Conservation (phyloP, 768 basidiomycete species). For the Pluteus cervinus region DNA sequence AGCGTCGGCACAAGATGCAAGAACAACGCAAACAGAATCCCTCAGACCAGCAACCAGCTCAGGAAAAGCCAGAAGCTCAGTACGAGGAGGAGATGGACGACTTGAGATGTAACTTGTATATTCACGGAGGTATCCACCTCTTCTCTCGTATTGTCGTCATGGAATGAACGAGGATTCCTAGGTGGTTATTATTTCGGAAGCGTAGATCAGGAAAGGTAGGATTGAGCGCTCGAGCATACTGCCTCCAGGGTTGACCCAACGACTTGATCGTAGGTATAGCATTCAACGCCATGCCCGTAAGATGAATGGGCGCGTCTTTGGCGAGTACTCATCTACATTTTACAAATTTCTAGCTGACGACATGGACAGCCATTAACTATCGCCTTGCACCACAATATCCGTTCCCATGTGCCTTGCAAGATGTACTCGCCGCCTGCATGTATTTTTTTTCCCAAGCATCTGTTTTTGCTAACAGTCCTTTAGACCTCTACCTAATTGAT, state of each 20-base stretch:
- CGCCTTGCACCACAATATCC: constrained; percentile 95
- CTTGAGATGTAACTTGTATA: constrained; percentile 78
- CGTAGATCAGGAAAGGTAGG: constrained; percentile 67
- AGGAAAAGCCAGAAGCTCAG: constrained; percentile 12
- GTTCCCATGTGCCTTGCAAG: constrained; percentile 90
- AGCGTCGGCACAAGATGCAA: constrained; percentile 49
- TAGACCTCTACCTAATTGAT: constrained; percentile 84
- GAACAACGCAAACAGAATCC: constrained; percentile 16
- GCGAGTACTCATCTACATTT: constrained; percentile 26
- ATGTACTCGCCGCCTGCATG: constrained; percentile 82
- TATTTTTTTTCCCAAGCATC: not conserved
- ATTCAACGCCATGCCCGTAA: constrained; percentile 87
- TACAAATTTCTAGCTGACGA: not conserved
- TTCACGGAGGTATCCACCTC: constrained; percentile 68
- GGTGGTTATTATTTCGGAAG: constrained; percentile 86
- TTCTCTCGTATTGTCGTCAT: no score
- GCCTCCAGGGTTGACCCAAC: no score
- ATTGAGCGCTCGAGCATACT: not conserved
- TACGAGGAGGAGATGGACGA: constrained; percentile 75
- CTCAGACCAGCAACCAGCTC: constrained; percentile 10
- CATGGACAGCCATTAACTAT: constrained; percentile 61
- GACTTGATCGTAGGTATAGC: constrained; percentile 42
- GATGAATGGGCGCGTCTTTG: constrained; percentile 86
- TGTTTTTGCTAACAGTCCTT: constrained; percentile 1
- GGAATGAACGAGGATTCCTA: no score